Evolutionary conservation across 768 basidiomycete genomes (phyloP).

Genomic region (Termitomyces sp.): DNA sequence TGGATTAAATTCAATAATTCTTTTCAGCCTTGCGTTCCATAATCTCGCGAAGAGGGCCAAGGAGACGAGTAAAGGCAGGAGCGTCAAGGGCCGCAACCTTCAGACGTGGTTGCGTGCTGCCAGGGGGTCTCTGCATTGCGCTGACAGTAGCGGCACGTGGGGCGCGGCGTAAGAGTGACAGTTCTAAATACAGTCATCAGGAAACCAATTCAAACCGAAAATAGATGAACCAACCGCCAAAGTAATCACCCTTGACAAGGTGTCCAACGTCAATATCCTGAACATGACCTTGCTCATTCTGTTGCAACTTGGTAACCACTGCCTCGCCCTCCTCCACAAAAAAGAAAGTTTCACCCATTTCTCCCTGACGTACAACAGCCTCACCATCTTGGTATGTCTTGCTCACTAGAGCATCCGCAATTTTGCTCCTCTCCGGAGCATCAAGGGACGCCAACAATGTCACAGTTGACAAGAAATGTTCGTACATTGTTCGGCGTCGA

Average conservation of each 20-base stretch:
- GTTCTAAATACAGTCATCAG: conserved; percentile 46
- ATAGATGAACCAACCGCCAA: conserved; percentile 68
- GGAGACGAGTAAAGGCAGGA: conserved; percentile 86
- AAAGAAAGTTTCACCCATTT: conserved; percentile 96
- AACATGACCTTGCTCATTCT: conserved; percentile 50
- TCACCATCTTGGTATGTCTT: conserved; percentile 78
- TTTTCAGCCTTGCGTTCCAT: conserved; percentile 90
- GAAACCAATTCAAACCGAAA: not conserved
- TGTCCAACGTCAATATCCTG: conserved; percentile 69
- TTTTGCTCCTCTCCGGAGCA: conserved; percentile 89
- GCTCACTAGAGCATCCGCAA: conserved; percentile 92
- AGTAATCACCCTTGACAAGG: conserved; percentile 91
- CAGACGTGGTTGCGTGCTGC: conserved; percentile 51
- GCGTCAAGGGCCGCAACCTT: conserved; percentile 94
- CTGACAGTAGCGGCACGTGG: conserved; percentile 97
- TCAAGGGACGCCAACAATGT: conserved; percentile 82
- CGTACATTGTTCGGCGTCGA: conserved; percentile 91
- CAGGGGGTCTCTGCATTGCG: conserved; percentile 51
- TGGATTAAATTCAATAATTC: conserved; percentile 33
- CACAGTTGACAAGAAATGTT: conserved; percentile 90
- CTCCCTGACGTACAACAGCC: conserved; percentile 86
- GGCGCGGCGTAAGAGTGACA: conserved; percentile 82
- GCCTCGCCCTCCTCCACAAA: conserved; percentile 96
- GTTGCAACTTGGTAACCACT: conserved; percentile 72
- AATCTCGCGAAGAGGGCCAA: conserved; percentile 89